Conservation (phyloP, 495 filamentous ascomycete species). For the Penicillium cosmopolitanum region DNA sequence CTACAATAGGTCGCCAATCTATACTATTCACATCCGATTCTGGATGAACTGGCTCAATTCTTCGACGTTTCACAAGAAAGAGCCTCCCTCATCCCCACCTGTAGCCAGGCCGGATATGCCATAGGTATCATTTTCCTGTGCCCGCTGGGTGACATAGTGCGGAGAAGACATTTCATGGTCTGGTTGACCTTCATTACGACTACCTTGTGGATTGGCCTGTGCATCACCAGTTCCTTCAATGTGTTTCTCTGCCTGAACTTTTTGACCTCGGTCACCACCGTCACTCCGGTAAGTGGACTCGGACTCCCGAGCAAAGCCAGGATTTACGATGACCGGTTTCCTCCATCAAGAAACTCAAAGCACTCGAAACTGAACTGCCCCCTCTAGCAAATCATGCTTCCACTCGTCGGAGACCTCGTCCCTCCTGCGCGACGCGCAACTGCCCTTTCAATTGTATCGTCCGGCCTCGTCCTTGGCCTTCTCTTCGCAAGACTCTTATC, state of each 20-base stretch:
- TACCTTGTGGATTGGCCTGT: conserved; percentile 68
- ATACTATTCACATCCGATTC: conserved; percentile 72
- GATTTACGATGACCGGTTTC: not conserved
- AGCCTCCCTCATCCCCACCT: conserved; percentile 68
- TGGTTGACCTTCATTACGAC: conserved; percentile 67
- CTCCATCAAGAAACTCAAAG: not conserved
- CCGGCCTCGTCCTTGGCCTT: conserved; percentile 76
- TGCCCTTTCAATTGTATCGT: conserved; percentile 72
- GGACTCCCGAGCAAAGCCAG: not conserved
- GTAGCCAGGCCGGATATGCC: conserved; percentile 83
- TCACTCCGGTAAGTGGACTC: conserved; percentile 62
- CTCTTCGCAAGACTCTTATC: conserved; percentile 77
- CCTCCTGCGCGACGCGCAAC: conserved; percentile 68
- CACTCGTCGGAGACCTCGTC: conserved; percentile 79
- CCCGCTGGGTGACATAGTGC: conserved; percentile 76
- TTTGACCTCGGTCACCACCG: conserved; percentile 72
- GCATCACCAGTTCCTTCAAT: conserved; percentile 65
- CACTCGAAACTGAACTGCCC: not conserved
- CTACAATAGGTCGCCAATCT: conserved; percentile 59
- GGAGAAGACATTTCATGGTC: conserved; percentile 70
- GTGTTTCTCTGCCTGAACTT: conserved; percentile 72
- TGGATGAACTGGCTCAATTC: conserved; percentile 63
- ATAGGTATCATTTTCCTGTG: conserved; percentile 74
- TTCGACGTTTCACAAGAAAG: conserved; percentile 63
- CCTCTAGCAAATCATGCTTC: conserved; percentile 74